phyloP scores from a whole-genome alignment of 768 basidiomycete species.

The Neoboletus subvelutipes region DNA sequence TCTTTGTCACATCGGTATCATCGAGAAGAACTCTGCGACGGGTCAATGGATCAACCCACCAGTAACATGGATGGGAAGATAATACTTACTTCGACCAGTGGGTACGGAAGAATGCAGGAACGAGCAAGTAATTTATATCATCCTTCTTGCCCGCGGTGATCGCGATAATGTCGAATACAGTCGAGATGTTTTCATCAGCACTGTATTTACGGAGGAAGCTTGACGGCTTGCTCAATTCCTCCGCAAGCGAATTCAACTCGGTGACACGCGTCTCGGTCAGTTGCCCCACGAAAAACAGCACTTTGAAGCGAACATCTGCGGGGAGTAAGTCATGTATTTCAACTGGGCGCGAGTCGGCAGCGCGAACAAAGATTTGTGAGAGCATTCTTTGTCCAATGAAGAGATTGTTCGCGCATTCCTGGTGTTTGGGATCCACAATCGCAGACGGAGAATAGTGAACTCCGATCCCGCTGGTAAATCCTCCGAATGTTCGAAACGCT shows the following conservation, averaged over 20 bases:
- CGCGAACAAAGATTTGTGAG: conserved; percentile 36
- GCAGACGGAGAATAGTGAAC: conserved; percentile 40
- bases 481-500: conserved; percentile 38
- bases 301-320: conserved; percentile 39
- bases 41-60: neutral
- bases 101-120: conserved; percentile 36
- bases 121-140: conserved; percentile 31
- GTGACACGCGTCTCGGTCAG: conserved; percentile 20
- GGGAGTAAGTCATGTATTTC: conserved; percentile 44
- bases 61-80: neutral
- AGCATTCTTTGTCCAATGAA: conserved; percentile 40
- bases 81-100: conserved; percentile 45
- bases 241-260: conserved; percentile 28
- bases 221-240: conserved; percentile 25
- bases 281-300: conserved; percentile 36
- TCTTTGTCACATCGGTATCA: conserved; percentile 33
- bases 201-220: conserved; percentile 32
- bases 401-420: conserved; percentile 33
- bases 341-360: conserved; percentile 36
- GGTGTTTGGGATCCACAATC: conserved; percentile 34
- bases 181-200: conserved; percentile 16
- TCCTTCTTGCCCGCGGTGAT: conserved; percentile 32
- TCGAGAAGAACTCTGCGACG: conserved; percentile 36
- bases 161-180: conserved; percentile 34
- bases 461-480: conserved; percentile 39